phyloP scores from a whole-genome alignment of 495 filamentous ascomycete genomes.

The Saxophila tyrrhenica region DNA sequence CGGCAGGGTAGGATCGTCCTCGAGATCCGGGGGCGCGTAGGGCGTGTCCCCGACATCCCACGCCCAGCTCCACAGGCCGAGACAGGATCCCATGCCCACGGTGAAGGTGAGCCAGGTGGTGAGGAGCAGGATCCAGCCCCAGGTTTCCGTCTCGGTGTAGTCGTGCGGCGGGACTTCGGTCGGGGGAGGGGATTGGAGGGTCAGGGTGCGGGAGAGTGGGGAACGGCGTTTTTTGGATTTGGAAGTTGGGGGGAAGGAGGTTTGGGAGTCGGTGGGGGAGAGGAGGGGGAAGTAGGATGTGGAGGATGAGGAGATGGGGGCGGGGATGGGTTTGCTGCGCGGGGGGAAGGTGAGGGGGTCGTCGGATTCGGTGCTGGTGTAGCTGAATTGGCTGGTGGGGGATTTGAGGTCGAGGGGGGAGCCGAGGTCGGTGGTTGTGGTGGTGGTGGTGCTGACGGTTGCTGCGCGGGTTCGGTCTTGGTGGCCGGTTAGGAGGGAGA shows the following conservation, averaged over 20 bases:
- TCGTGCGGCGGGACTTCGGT: constrained; percentile 50
- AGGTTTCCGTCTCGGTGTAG: constrained; percentile 88
- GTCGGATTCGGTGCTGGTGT: constrained; percentile 68
- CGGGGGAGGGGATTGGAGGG: constrained; percentile 33
- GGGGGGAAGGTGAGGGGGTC: constrained; percentile 49
- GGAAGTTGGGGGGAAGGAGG: constrained; percentile 54
- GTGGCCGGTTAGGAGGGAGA: constrained; percentile 15
- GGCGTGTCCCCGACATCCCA: constrained; percentile 98
- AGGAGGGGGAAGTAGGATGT: constrained; percentile 46
- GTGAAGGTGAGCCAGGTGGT: constrained; percentile 93
- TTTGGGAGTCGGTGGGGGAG: constrained; percentile 55
- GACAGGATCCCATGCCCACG: constrained; percentile 85
- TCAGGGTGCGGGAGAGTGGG: constrained; percentile 17
- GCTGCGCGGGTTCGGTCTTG: constrained; percentile 3
- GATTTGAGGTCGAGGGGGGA: constrained; percentile 36
- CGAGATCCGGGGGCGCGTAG: constrained; percentile 81
- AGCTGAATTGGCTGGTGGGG: constrained; percentile 41
- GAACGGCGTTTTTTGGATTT: constrained; percentile 3
- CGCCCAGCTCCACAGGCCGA: constrained; percentile 98
- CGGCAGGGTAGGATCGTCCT: constrained; percentile 84
- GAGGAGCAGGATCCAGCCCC: constrained; percentile 85
- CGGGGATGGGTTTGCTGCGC: constrained; percentile 4
- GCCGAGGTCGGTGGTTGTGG: constrained; percentile 22
- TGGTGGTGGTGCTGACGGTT: constrained; percentile 5
- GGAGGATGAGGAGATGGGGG: constrained; percentile 14